Base-by-base conservation (phyloP, 73 alveolate genomes). In the Paraurostyla sp. region DNA sequence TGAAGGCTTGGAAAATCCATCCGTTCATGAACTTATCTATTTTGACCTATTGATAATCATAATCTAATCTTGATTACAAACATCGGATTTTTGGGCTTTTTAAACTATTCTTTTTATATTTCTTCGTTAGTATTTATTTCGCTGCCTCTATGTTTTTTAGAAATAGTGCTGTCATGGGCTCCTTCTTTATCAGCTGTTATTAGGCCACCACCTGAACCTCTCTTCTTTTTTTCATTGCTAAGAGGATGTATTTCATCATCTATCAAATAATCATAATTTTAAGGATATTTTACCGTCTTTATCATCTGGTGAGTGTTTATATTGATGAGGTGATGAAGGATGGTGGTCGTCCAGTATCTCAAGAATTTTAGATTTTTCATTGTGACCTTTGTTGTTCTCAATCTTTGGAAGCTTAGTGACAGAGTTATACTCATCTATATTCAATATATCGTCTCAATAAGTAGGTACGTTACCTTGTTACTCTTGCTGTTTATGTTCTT, bases 1-100 rank as follows among this genome's bases (percentile, higher is more conserved):
- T 95, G 69, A 94, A 71, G 18, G 49, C 54, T 48, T 78, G 88
- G 60, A 88, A 9, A 59, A 32, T 13, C 27, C 65, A 22, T 18
- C 62, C 40, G 45, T 88, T 85, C 48, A 78, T 56, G 27, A 78
- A 29, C 78, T 62, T 29, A 22, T 82, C 71, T 9, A 33, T 42
- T 65, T 83, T 23, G 41, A 38, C 62, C 84, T 69, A 69, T 69
- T 13, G n/a, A n/a, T 27, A 32, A 62, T 15, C 30, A n/a, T n/a
- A 56, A 56, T 56, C 29, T 13, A 23, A 62, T 11, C 15, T 6
- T 62, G 18, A n/a, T 62, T 62, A 62, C 80, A 23, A 32, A 27
- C 30, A 62, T 27, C 9, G 51, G 80, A 27, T 29, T 6, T 29
- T 36, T 29, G 22, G 15, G 52, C 51, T 62, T 29, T 62, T 62